These are phyloP conservation scores for Pythium dissotocum DNA, from an alignment of 352 stramenopile genomes.

Conservation along the genomic window DNA sequence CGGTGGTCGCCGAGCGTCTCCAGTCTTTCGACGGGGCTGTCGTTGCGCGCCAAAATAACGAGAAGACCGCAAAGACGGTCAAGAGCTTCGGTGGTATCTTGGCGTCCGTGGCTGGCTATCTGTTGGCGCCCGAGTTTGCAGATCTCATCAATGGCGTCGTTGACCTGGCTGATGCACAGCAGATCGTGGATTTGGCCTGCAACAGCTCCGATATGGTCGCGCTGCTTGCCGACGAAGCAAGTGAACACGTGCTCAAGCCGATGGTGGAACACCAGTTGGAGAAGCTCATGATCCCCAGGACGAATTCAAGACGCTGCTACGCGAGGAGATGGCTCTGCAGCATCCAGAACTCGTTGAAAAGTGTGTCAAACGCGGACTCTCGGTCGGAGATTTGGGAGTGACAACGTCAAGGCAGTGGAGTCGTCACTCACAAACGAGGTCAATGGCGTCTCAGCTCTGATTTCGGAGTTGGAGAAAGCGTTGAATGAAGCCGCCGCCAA, in stretches of 20 bases:
- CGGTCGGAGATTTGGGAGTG: no score
- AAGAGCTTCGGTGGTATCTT: not conserved
- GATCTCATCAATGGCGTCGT: no score
- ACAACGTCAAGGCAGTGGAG: not conserved
- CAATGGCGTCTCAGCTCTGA: no score
- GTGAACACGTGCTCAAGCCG: conserved; percentile 1
- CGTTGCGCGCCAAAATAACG: not conserved
- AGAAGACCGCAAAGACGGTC: not conserved
- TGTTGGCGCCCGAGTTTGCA: conserved; percentile 29
- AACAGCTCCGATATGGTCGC: conserved; percentile 25
- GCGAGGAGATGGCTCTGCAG: conserved; percentile 26
- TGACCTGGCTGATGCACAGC: no score
- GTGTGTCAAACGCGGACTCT: conserved; percentile 5
- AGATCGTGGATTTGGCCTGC: no score
- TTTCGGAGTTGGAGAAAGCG: no score
- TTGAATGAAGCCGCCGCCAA: no score
- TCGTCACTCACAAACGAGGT: no score
- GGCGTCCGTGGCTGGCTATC: conserved; percentile 18
- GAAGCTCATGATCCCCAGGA: conserved; percentile 15
- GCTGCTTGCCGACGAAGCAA: conserved; percentile 9
- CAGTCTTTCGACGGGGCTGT: not conserved
- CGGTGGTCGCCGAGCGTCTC: not conserved
- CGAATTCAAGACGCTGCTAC: conserved; percentile 27
- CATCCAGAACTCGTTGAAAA: conserved; percentile 22
- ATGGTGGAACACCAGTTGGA: conserved; percentile 7